Evolutionary conservation across 1,284 basidiomycete genomes (phyloP).

Genomic region (Anthracocystis walkeri): DNA sequence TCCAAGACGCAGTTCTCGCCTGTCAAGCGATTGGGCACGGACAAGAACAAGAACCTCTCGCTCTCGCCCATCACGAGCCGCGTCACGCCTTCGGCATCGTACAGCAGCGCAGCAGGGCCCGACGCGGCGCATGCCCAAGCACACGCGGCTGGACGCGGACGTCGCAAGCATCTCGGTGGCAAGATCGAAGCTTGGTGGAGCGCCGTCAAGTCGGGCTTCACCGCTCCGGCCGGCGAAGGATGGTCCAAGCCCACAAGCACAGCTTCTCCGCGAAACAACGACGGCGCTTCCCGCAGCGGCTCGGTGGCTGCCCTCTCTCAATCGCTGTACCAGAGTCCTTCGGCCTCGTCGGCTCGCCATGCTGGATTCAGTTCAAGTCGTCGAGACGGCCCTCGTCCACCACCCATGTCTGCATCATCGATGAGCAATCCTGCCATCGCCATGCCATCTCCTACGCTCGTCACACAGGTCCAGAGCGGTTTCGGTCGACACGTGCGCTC

Average conservation of each 20-base stretch:
- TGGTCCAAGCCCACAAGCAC: slow-evolving; percentile 26
- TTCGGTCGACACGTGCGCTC: slow-evolving; percentile 50
- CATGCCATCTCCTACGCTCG: slow-evolving; percentile 31
- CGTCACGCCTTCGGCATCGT: slow-evolving; percentile 36
- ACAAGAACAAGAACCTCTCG: slow-evolving; percentile 52
- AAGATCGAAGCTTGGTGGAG: slow-evolving; percentile 68
- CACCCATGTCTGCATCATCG: slow-evolving; percentile 22
- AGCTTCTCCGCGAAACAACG: slow-evolving; percentile 22
- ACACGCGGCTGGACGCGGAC: slow-evolving; percentile 40
- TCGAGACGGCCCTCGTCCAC: slow-evolving; percentile 23
- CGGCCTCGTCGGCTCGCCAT: slow-evolving; percentile 10
- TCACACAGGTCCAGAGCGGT: slow-evolving; percentile 48
- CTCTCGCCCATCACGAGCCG: slow-evolving; percentile 59
- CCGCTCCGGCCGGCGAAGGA: slow-evolving; percentile 28
- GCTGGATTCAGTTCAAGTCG: slow-evolving; percentile 20
- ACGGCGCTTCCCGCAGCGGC: slow-evolving; percentile 12
- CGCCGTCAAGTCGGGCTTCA: slow-evolving; percentile 65
- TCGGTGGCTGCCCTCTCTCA: slow-evolving; percentile 38
- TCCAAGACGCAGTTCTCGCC: slow-evolving; percentile 38
- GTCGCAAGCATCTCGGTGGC: slow-evolving; percentile 55
- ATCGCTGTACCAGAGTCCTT: slow-evolving; percentile 35
- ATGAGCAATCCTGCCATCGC: slow-evolving; percentile 19
- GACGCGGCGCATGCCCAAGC: slow-evolving; percentile 34
- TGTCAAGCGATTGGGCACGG: slow-evolving; percentile 39
- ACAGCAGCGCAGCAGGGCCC: slow-evolving; percentile 33